Base-by-base conservation (phyloP, 179 eudicot genomes). In the Silene coronaria region DNA sequence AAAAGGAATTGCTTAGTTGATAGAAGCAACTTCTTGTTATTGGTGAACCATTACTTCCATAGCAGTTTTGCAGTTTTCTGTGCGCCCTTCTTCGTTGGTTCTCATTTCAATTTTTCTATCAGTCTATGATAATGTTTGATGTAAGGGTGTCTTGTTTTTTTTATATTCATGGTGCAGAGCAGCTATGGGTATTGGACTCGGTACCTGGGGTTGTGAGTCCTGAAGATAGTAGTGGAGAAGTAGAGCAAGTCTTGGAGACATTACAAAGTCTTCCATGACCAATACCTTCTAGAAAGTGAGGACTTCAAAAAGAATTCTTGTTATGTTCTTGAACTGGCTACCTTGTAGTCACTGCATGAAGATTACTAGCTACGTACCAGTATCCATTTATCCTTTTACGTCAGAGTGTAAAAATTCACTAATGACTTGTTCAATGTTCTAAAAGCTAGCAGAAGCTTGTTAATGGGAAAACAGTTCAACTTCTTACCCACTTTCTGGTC, bases 151-250 rank as follows among this genome's bases (percentile, higher is more conserved):
- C 58, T 79, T 81, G 79, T 71, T 76, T 75, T 38, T 38, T 51
- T 75, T 68, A 13, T 69, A 71, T 76, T 24, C 76, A 71, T 88
- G 88, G 72, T 88, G 95, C 96, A 94, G 96, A 85, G 76, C 97
- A 95, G 99, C 82, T 95, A 75, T 95, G 99, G 99, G 89, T 92
- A 51, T 75, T 95, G 84, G 99, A 95, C 81, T 95, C 99, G 0
- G 96, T 93, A 59, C 93, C 97, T 66, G 97, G 99, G 78, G 83
- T 86, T 73, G 91, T 91, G 80, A 84, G 72, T 78, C 83, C 85
- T 72, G 88, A 87, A 53, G 81, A 86, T 23, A 84, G 87, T 62
- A 86, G 85, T 64, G 88, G 97, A 79, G 99, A 95, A 77, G 99
- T 95, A 80, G 99, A 95, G 86, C 87, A 86, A 78, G 97, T 95